Base-by-base conservation (phyloP, 345 rosid species). In the Citrus sp. region DNA sequence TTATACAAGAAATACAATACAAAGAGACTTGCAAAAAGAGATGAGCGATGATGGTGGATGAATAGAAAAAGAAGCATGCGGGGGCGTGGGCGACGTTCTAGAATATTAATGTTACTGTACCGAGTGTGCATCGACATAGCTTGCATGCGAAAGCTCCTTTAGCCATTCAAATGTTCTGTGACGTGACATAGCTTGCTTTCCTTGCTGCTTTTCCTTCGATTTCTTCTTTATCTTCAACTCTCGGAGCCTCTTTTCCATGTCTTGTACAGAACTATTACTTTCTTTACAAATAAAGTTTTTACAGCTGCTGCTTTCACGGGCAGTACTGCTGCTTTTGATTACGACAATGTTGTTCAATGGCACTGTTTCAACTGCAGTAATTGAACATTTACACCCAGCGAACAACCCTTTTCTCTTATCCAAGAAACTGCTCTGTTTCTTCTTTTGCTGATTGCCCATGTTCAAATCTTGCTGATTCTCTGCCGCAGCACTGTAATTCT, bases 111-210 rank as follows among this genome's bases (percentile, higher is more conserved):
- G 1, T 24, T 12, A 25, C 14, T 60, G 3, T 0, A 54, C 58
- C 0, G n/a, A 72, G 40, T 55, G 60, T 30, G n/a, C 88, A 81
- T 87, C 90, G 54, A 61, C 80, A 75, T 83, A 83, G 80, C 88
- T 84, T 27, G 82, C 86, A 87, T 89, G 88, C 77, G 96, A 89
- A 79, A 93, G 91, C 77, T 92, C 93, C 84, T 89, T 93, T 77
- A 93, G 79, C 99, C 98, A 95, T 63, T 95, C 96, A 81, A 86
- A 88, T 67, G 98, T 92, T 84, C 99, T 80, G 78, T 86, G 92
- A 64, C 92, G 87, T 68, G 95, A 93, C 84, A 84, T 77, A 40
- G 78, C 88, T 56, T 91, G 85, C 86, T 89, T 90, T 80, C 88
- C 87, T 65, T 82, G 75, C 51, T 82, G 82, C 89, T 87, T 86